Evolutionary conservation across 768 basidiomycete species (phyloP).

Genomic region (Macrocybe gigantea): DNA sequence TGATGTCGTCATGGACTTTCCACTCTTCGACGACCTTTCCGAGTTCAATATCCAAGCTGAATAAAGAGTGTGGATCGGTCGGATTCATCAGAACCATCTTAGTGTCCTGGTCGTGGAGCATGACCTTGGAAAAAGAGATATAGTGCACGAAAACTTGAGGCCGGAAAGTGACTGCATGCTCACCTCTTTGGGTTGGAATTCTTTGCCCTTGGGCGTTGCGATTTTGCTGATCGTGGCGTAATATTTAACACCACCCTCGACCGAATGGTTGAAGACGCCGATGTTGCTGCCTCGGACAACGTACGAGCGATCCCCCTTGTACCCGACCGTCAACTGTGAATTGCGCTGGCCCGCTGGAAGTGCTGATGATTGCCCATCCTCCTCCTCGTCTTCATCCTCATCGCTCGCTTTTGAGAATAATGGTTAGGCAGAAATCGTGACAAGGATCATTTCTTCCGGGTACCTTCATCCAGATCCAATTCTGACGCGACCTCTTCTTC

Average conservation of each 20-base stretch:
- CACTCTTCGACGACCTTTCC: slow-evolving; percentile 98
- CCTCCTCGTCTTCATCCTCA: slow-evolving; percentile 34
- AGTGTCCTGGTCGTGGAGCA: slow-evolving; percentile 94
- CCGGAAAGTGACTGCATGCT: slow-evolving; percentile 4
- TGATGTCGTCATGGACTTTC: slow-evolving; percentile 90
- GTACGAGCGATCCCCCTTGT: slow-evolving; percentile 92
- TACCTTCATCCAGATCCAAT: slow-evolving; percentile 61
- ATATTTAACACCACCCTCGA: slow-evolving; percentile 71
- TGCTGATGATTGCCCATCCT: slow-evolving; percentile 32
- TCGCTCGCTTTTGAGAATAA: slow-evolving; percentile 9
- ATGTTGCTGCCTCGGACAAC: slow-evolving; percentile 91
- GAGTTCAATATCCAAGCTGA: slow-evolving; percentile 86
- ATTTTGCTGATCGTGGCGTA: slow-evolving; percentile 84
- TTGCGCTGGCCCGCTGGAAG: slow-evolving; percentile 62
- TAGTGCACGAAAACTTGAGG: slow-evolving; percentile 1
- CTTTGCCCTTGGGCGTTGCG: slow-evolving; percentile 71
- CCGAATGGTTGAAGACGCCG: slow-evolving; percentile 79
- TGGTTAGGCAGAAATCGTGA: background rate
- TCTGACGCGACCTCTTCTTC: slow-evolving; percentile 73
- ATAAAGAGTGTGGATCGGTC: slow-evolving; percentile 72
- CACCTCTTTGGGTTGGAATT: slow-evolving; percentile 84
- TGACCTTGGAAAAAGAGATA: slow-evolving; percentile 50
- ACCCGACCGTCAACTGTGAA: slow-evolving; percentile 87
- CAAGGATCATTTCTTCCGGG: slow-evolving; percentile 3
- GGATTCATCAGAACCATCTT: slow-evolving; percentile 94